Percentiles rank a stretch among this genome's conserved stretches.
Conservation (phyloP, 768 basidiomycete genomes). For the Nidularia pulvinata region DNA sequence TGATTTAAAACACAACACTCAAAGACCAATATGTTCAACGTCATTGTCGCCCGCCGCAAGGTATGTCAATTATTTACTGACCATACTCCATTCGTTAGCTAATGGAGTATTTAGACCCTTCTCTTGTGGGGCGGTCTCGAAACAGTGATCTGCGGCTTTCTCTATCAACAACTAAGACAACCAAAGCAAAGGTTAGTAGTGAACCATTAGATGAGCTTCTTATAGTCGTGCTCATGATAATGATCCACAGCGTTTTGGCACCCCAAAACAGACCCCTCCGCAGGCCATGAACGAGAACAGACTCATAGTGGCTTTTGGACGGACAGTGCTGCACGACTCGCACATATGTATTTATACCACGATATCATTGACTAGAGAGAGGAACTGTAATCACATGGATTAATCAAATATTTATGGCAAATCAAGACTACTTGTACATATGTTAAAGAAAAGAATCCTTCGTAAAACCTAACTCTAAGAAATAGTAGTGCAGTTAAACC, state of each 20-base stretch:
- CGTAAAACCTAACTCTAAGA: neutral
- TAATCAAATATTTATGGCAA: too few species aligned
- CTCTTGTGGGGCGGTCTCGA: conserved; percentile 30
- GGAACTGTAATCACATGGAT: too few species aligned
- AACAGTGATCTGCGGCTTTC: conserved; percentile 21
- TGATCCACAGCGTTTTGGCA: too few species aligned
- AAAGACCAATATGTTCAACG: conserved; percentile 14
- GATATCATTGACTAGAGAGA: too few species aligned
- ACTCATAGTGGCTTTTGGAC: too few species aligned
- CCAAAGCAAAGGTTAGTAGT: conserved; percentile 11
- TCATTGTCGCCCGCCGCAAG: conserved; percentile 20
- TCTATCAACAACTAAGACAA: conserved; percentile 23
- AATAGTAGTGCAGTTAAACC: neutral
- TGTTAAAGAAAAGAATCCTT: neutral
- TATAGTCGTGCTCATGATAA: too few species aligned
- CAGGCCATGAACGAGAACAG: too few species aligned
- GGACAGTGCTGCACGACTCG: too few species aligned
- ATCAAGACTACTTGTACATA: too few species aligned
- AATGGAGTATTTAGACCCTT: conserved; percentile 20
- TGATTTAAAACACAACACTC: neutral
- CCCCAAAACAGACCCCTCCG: too few species aligned
- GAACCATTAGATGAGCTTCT: too few species aligned
- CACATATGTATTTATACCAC: too few species aligned
- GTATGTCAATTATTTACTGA: conserved; percentile 8
- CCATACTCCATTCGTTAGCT: neutral